Evolutionary conservation across 176 grass and related monocot genomes (phyloP), one percentile per base, ranked within the genome.

Genomic region (Musa beccarii): DNA sequence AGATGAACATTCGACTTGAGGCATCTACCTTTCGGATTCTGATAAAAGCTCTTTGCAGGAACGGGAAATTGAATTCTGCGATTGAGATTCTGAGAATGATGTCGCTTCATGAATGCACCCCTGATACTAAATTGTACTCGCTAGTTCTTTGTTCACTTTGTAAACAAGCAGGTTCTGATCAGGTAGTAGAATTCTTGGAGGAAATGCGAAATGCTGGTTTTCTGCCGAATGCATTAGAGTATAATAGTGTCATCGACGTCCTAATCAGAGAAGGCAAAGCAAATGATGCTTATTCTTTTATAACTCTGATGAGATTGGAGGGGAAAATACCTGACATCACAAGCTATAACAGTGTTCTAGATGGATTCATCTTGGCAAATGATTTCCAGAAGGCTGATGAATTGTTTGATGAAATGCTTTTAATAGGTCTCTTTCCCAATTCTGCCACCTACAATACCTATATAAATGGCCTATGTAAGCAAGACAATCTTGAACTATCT

Each of bases 331-430:
- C 83, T 26, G 76, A 74, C 9, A 52, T 86, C 10, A 51, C 23
- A 2, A 66, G 84, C 66, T 86, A 79, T 66, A 83, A 83, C 26
- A 62, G 10, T 2, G 11, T 92, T 17, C 23, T 85, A 12, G 73
- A 66, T n/a, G 84, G 73, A 0, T 89, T 83, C 75, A 66, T 69
- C 8, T 22, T 64, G 24, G 28, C 14, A 50, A 54, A 54, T 1
- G n/a, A 72, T 24, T 81, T 89, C 12, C 57, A 81, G 5, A 72
- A 62, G 59, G 84, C 84, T 15, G 82, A 88, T 14, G 76, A 89
- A 73, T 76, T 80, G 76, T 91, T 96, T 43, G 91, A 95, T 79
- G 88, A 88, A 88, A 90, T 95, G 68, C 87, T 92, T 64, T 64
- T 90, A 11, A 66, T 75, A 1, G 91, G 91, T 53, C 43, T 88